Evolutionary conservation across 2,329 filamentous ascomycete genomes (phyloP).

Genomic region (Penicillium sp.): DNA sequence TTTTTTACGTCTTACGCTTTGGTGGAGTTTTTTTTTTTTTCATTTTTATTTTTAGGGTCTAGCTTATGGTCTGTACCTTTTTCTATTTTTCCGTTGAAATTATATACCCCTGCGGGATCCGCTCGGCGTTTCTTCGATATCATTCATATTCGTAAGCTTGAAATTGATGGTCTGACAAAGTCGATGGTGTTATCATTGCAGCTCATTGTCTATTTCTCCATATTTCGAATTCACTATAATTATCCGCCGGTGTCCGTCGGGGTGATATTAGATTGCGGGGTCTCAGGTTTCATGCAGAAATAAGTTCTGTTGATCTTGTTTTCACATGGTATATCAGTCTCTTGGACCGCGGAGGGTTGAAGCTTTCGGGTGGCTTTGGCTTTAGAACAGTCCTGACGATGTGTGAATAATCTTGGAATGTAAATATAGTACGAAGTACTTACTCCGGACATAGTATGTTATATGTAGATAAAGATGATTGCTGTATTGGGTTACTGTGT

Average conservation of each 20-base stretch:
- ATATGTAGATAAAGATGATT: background rate
- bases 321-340: background rate
- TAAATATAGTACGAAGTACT: background rate
- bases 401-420: no score
- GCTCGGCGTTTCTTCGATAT: slow-evolving; percentile 11
- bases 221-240: background rate
- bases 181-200: background rate
- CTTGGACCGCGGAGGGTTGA: slow-evolving; percentile 1
- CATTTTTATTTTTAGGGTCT: background rate
- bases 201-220: background rate
- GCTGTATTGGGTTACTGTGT: background rate
- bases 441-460: no score
- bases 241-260: slow-evolving; percentile 25
- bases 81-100: background rate
- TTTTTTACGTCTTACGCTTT: background rate
- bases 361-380: slow-evolving; percentile 12
- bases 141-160: background rate
- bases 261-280: slow-evolving; percentile 6
- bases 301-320: background rate
- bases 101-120: slow-evolving; percentile 23
- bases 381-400: background rate
- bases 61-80: background rate
- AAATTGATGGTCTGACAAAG: background rate
- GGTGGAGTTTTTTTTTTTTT: background rate
- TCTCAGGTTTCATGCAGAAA: slow-evolving; percentile 2